These are phyloP conservation scores for Ceratopteris richardii DNA, from an alignment of 75 land plant genomes.

Conservation along the genomic window DNA sequence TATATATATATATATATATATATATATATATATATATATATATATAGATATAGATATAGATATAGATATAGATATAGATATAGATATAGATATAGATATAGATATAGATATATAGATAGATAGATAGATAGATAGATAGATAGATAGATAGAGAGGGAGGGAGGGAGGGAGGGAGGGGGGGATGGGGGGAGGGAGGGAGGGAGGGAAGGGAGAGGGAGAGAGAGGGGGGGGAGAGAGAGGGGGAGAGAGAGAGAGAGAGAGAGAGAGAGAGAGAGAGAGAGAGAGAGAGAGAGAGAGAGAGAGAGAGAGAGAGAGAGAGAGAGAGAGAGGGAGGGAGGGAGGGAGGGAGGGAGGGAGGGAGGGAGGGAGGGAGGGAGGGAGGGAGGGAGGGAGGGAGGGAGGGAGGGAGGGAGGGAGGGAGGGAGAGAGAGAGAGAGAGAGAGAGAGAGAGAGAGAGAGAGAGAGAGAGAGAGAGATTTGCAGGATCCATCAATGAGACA, in stretches of 20 bases:
- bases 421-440: conserved; percentile 7
- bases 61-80: too few relatives aligned
- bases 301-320: not conserved
- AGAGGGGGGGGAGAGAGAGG: conserved; percentile 1
- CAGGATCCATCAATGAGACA: conserved; percentile 96
- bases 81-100: not conserved
- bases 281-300: not conserved
- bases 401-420: conserved; percentile 3
- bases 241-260: not conserved
- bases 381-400: not conserved
- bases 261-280: not conserved
- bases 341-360: too few relatives aligned
- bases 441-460: conserved; percentile 3
- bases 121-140: too few relatives aligned
- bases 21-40: too few relatives aligned
- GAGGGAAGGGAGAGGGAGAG: not conserved
- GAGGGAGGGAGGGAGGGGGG: not conserved
- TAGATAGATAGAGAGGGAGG: too few relatives aligned
- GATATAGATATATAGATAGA: too few relatives aligned
- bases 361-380: too few relatives aligned
- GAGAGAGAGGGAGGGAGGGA: not conserved
- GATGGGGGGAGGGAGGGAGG: too few relatives aligned
- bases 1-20: too few relatives aligned
- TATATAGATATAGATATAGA: too few relatives aligned
- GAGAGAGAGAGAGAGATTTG: not conserved